phyloP scores from a whole-genome alignment of 2,329 filamentous ascomycete species.

The Aspergillus novoparasiticus region DNA sequence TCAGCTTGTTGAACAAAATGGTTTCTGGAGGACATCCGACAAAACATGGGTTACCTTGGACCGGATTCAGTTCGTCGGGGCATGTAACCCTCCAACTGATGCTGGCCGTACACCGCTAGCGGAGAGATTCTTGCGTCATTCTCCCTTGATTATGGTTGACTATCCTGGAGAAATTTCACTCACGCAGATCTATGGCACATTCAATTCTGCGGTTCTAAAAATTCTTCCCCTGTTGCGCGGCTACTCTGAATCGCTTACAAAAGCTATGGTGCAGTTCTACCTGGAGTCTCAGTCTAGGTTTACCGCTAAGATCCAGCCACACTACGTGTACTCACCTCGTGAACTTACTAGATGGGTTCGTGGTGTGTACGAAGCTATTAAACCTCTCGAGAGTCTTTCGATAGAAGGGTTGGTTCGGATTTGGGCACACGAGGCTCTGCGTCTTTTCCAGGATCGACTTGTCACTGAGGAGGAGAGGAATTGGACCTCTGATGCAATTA shows the following conservation, averaged over 20 bases:
- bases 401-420: conserved; percentile 93
- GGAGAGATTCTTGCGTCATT: conserved; percentile 89
- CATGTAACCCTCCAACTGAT: conserved; percentile 97
- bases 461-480: conserved; percentile 90
- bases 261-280: conserved; percentile 97
- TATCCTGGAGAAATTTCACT: conserved; percentile 96
- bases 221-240: conserved; percentile 93
- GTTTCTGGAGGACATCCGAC: conserved; percentile 97
- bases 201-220: conserved; percentile 95
- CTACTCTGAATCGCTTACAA: conserved; percentile 90
- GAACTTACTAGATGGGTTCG: conserved; percentile 97
- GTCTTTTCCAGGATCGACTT: conserved; percentile 95
- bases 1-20: conserved; percentile 97
- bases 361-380: conserved; percentile 94
- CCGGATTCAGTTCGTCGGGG: conserved; percentile 97
- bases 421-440: conserved; percentile 95
- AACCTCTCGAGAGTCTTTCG: conserved; percentile 82
- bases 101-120: conserved; percentile 94
- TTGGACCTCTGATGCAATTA: conserved; percentile 91
- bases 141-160: conserved; percentile 99
- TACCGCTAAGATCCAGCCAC: conserved; percentile 93
- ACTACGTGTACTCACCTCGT: conserved; percentile 99
- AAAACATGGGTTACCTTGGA: conserved; percentile 98
- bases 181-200: conserved; percentile 97
- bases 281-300: conserved; percentile 92